phyloP scores from a whole-genome alignment of 441 rosid species.

The Arabidopsis lyrata region DNA sequence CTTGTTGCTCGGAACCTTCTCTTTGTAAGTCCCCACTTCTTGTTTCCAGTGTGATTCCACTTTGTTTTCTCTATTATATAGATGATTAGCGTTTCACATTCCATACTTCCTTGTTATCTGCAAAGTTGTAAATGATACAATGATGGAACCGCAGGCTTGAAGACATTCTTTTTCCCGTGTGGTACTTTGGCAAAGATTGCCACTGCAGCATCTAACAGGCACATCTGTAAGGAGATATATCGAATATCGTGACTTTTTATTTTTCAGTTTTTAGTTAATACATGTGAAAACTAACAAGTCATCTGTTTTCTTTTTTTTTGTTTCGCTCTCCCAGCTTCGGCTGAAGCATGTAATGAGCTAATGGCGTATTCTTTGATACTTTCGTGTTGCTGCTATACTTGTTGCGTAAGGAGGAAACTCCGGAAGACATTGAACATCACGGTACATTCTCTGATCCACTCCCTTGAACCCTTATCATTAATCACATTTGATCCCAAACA shows the following conservation, averaged over 20 bases:
- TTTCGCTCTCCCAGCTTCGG: constrained; percentile 68
- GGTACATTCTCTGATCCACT: constrained; percentile 52
- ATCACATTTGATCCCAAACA: background rate
- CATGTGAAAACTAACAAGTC: background rate
- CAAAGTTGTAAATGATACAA: constrained; percentile 9
- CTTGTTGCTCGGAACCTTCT: constrained; percentile 92
- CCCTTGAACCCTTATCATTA: background rate
- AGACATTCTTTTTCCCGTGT: constrained; percentile 89
- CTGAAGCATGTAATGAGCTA: constrained; percentile 92
- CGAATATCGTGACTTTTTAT: background rate
- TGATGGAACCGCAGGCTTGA: constrained; percentile 64
- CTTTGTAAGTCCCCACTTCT: constrained; percentile 64
- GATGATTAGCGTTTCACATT: constrained; percentile 7
- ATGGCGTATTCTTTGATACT: constrained; percentile 93
- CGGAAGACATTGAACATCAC: constrained; percentile 78
- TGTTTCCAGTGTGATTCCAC: constrained; percentile 15
- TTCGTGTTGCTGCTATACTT: constrained; percentile 97
- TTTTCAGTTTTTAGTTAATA: background rate
- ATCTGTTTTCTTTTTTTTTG: background rate
- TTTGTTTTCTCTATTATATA: background rate
- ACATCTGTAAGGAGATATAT: constrained; percentile 69
- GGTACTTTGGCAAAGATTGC: constrained; percentile 89
- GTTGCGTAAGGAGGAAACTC: constrained; percentile 93
- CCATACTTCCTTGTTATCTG: constrained; percentile 10
- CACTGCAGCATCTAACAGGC: constrained; percentile 80